Evolutionary conservation across 352 stramenopile genomes (phyloP).

Genomic region (Phytopythium chamaehyphon): DNA sequence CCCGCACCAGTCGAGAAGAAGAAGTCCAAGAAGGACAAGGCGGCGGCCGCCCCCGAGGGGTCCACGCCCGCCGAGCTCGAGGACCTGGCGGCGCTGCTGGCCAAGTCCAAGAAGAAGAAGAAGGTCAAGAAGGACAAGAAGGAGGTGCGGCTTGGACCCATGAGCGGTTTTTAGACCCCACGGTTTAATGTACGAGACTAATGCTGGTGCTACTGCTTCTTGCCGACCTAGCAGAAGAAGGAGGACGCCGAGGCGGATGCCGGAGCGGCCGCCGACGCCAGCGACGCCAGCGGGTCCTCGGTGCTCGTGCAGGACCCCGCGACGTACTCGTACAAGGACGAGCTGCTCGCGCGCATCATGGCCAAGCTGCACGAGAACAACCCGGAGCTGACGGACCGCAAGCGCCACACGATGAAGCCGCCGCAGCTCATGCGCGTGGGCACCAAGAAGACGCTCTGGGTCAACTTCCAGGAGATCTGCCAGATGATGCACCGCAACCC

Average conservation of each 20-base stretch:
- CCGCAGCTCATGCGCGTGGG: conserved; percentile 89
- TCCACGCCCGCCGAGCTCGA: conserved; percentile 55
- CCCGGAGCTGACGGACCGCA: conserved; percentile 95
- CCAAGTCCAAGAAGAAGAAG: conserved; percentile 90
- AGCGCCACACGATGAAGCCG: conserved; percentile 89
- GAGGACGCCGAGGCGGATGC: conserved; percentile 29
- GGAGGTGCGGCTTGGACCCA: conserved; percentile 22
- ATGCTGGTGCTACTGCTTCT: too few species aligned
- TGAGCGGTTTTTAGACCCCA: too few species aligned
- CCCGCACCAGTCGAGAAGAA: conserved; percentile 14
- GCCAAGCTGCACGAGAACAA: conserved; percentile 95
- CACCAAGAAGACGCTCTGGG: conserved; percentile 98
- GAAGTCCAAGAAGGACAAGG: conserved; percentile 31
- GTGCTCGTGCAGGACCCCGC: conserved; percentile 83
- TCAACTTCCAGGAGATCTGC: conserved; percentile 99
- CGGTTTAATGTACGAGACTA: too few species aligned
- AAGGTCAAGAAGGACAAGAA: conserved; percentile 93
- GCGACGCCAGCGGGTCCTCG: conserved; percentile 34
- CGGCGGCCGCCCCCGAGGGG: conserved; percentile 31
- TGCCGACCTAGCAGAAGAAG: conserved; percentile 76
- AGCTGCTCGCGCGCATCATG: conserved; percentile 94
- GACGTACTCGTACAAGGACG: conserved; percentile 94
- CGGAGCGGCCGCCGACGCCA: conserved; percentile 21
- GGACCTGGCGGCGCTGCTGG: conserved; percentile 88
- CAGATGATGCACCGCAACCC: conserved; percentile 98